Conservation (phyloP, 768 basidiomycete genomes). For the Calvatia gigantea region DNA sequence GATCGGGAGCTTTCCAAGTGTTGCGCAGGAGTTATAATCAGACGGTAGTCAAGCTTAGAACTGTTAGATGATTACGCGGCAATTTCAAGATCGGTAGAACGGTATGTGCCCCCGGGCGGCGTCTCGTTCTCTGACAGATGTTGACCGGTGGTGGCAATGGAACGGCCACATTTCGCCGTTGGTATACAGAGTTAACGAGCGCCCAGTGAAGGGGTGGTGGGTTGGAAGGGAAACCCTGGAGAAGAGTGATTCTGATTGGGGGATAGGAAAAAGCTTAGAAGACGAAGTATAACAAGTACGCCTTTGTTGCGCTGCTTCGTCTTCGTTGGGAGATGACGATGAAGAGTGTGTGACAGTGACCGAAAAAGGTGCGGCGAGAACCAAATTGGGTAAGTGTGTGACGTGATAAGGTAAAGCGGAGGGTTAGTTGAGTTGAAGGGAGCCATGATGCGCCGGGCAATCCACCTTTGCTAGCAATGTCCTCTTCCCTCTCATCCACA, state of each 20-base stretch:
- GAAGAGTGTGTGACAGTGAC: background rate
- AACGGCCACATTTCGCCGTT: background rate
- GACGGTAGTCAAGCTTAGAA: too few relatives aligned
- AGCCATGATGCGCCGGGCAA: background rate
- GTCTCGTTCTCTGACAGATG: background rate
- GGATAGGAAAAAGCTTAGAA: background rate
- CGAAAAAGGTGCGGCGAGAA: background rate
- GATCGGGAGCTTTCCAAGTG: too few relatives aligned
- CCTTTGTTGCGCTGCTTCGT: background rate
- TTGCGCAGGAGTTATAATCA: too few relatives aligned
- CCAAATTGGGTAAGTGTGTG: background rate
- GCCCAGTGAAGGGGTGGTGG: background rate
- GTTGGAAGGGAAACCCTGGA: background rate
- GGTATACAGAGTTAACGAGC: background rate
- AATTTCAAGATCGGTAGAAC: background rate
- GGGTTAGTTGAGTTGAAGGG: constrained; percentile 11
- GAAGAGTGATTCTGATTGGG: background rate
- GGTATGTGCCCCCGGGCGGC: background rate
- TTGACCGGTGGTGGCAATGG: background rate
- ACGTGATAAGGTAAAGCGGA: constrained; percentile 1
- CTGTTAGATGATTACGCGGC: too few relatives aligned
- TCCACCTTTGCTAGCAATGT: constrained; percentile 1
- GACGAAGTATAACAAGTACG: background rate
- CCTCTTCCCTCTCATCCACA: background rate
- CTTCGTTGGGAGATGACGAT: background rate